Evolutionary conservation across 1,139 yeast genomes (phyloP), one percentile per base, ranked within the genome.

Genomic region (Blastobotrys arbuscula): DNA sequence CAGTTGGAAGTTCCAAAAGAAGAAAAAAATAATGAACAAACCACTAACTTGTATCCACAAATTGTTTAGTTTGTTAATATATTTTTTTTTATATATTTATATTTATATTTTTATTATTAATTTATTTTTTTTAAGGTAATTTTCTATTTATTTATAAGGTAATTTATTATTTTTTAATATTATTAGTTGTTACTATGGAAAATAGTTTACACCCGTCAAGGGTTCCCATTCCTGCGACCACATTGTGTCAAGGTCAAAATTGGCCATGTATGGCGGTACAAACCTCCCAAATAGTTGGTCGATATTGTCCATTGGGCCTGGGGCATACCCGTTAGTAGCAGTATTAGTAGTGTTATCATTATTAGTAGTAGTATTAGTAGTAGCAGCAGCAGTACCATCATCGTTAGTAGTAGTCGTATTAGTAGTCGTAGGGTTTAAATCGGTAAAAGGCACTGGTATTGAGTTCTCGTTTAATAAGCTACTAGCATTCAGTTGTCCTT

Each of bases 241-340:
- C 21, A 16, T 34, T 18, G 21, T 34, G 13, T 18, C 38, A 3
- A 18, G 20, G 20, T 34, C 38, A 6, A 34, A 34, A 34, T 34
- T 34, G 7, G 28, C 26, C 94, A 85, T 85, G 60, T 85, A 86
- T 1, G 95, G 94, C 3, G 96, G 96, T 48, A 87, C 64, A 57
- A 84, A 82, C 45, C 85, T 72, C 0, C 96, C 96, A 69, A 88
- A 87, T 13, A 88, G 75, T 61, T 86, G 92, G 64, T 88, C 96
- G 42, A 87, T 69, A 57, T 82, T 84, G 64, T 87, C 96, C 73
- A 87, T 82, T 18, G 84, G 82, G 4, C 95, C 94, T 16, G 36
- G 28, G 13, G 39, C 40, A 18, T 30, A 42, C 18, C 7, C 38
- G 10, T 15, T 8, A 18, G 8, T n/a, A 18, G 5, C 15, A 15